Conservation (phyloP, 371 early-diverging fungal genomes). For the Nematocida ausubeli region DNA sequence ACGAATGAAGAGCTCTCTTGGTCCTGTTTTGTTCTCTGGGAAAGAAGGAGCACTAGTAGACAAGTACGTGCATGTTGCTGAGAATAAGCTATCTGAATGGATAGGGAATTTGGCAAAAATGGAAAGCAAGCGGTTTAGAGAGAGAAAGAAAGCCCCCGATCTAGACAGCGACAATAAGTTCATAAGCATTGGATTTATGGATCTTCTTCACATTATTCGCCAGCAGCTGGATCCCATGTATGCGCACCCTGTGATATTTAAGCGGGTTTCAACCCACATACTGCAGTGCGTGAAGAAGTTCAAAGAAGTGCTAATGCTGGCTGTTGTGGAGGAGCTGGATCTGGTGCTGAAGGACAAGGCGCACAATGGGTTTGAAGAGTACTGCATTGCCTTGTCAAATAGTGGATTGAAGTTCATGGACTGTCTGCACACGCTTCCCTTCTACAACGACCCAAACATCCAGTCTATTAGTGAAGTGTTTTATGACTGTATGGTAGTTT, state of each 20-base stretch:
- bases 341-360: constrained; percentile 57
- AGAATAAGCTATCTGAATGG: constrained; percentile 65
- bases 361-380: constrained; percentile 68
- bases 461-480: constrained; percentile 66
- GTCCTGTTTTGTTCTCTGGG: constrained; percentile 48
- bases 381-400: constrained; percentile 68
- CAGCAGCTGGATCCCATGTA: constrained; percentile 68
- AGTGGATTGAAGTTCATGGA: constrained; percentile 68
- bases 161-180: constrained; percentile 66
- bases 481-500: constrained; percentile 57
- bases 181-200: constrained; percentile 68
- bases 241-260: constrained; percentile 64
- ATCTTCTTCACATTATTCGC: constrained; percentile 67
- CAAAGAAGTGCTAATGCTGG: constrained; percentile 50
- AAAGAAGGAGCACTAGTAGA: constrained; percentile 60
- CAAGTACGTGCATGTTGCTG: constrained; percentile 63
- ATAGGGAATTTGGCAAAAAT: constrained; percentile 64
- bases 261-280: constrained; percentile 58
- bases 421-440: constrained; percentile 63
- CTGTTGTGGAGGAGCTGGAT: constrained; percentile 62
- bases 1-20: constrained; percentile 25
- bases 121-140: constrained; percentile 62
- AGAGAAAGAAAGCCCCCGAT: constrained; percentile 60
- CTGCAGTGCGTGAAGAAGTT: constrained; percentile 58
- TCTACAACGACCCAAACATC: constrained; percentile 59